Conservation (phyloP, 305 asterid species). For the Coffea humblotiana region DNA sequence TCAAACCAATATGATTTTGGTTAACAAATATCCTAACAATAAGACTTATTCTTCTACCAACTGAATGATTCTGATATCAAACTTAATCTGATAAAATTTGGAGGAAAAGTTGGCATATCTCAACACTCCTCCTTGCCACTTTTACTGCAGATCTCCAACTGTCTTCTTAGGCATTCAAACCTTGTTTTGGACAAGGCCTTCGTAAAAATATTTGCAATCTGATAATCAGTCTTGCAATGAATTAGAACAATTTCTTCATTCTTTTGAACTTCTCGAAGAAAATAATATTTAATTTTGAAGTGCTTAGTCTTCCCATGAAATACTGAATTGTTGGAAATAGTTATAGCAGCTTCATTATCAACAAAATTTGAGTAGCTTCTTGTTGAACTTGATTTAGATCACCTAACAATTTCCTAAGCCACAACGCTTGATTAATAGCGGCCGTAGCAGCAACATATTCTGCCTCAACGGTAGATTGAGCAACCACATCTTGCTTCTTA, state of each 20-base stretch:
- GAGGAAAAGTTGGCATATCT: no score
- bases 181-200: no score
- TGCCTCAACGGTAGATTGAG: not conserved
- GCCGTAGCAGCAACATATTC: not conserved
- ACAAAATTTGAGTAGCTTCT: not conserved
- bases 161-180: no score
- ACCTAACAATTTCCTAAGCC: not conserved
- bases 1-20: no score
- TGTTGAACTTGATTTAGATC: no score
- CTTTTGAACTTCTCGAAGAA: not conserved
- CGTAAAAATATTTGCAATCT: not conserved
- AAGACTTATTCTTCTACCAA: no score
- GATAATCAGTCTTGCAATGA: not conserved
- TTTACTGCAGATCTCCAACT: not conserved
- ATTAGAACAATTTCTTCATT: no score
- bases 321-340: not conserved
- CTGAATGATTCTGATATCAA: no score
- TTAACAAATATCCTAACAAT: no score
- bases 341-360: not conserved
- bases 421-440: not conserved
- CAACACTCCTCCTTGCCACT: no score
- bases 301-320: not conserved
- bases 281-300: not conserved
- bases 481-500: not conserved
- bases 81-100: no score